These are phyloP conservation scores for Herpetomonas samuelpessoai DNA, from an alignment of 208 protist species.

Conservation along the genomic window DNA sequence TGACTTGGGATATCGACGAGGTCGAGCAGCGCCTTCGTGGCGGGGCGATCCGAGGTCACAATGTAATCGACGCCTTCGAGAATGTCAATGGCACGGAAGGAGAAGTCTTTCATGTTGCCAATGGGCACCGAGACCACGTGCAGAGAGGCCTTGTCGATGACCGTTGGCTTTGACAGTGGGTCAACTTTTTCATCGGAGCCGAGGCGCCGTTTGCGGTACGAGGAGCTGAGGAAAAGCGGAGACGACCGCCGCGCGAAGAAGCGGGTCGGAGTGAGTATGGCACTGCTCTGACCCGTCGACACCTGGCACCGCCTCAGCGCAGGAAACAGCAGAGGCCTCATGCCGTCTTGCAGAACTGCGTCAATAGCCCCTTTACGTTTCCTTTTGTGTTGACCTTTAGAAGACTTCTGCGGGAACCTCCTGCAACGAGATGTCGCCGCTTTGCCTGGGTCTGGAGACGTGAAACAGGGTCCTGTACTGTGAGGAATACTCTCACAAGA, in stretches of 20 bases:
- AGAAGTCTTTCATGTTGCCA: slow-evolving; percentile 92
- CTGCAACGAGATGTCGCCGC: no score
- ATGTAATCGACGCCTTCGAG: slow-evolving; percentile 89
- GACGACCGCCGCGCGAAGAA: slow-evolving; percentile 10
- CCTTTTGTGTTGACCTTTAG: no score
- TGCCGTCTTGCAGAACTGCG: no score
- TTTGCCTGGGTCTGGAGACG: no score
- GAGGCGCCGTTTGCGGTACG: slow-evolving; percentile 54
- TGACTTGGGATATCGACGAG: slow-evolving; percentile 75
- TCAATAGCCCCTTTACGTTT: no score
- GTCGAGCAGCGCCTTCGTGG: slow-evolving; percentile 82
- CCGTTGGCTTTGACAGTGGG: slow-evolving; percentile 74
- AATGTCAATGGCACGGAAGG: slow-evolving; percentile 77
- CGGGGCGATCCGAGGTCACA: slow-evolving; percentile 73
- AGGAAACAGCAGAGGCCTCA: no score
- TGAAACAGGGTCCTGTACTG: background rate
- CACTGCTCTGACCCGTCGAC: no score
- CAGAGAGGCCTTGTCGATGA: slow-evolving; percentile 68
- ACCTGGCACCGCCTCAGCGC: no score
- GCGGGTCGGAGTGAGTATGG: slow-evolving; percentile 3
- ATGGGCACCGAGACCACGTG: slow-evolving; percentile 91
- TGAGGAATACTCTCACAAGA: background rate
- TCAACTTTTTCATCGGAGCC: slow-evolving; percentile 71
- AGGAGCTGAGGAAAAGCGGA: slow-evolving; percentile 24
- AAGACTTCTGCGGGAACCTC: no score